Conservation (phyloP, 345 rosid genomes). For the Aquilaria yunnanensis region DNA sequence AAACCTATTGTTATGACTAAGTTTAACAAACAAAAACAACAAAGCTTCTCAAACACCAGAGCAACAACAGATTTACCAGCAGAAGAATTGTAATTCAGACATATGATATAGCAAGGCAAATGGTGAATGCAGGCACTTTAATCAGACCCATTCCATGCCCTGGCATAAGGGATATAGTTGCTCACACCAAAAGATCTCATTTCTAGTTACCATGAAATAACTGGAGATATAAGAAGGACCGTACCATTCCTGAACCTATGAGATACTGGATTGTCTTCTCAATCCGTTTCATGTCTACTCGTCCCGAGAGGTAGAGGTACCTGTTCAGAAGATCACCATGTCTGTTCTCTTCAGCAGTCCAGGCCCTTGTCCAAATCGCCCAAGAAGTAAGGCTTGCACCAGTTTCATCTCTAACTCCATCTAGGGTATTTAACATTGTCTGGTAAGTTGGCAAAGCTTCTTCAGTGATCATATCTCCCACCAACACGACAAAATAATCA, state of each 20-base stretch:
- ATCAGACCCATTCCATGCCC: no score
- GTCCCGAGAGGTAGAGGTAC: conserved; percentile 67
- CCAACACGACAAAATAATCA: conserved; percentile 62
- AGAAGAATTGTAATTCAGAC: no score
- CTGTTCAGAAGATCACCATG: conserved; percentile 71
- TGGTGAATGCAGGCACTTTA: no score
- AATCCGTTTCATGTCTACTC: conserved; percentile 69
- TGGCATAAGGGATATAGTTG: no score
- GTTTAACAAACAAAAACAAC: no score
- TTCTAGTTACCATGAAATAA: no score
- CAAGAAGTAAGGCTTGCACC: conserved; percentile 64
- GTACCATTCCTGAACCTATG: conserved; percentile 73
- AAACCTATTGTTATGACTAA: no score
- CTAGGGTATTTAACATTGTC: conserved; percentile 67
- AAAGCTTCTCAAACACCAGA: no score
- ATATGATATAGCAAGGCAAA: no score
- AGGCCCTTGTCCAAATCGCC: conserved; percentile 71
- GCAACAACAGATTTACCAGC: no score
- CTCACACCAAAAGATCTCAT: no score
- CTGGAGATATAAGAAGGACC: conserved; percentile 5
- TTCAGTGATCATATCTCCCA: conserved; percentile 75
- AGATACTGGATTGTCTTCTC: conserved; percentile 69
- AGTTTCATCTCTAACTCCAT: conserved; percentile 66
- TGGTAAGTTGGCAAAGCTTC: conserved; percentile 78
- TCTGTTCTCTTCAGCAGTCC: conserved; percentile 81